Evolutionary conservation across 2,329 filamentous ascomycete species (phyloP).

Genomic region (Helminthosporium solani): DNA sequence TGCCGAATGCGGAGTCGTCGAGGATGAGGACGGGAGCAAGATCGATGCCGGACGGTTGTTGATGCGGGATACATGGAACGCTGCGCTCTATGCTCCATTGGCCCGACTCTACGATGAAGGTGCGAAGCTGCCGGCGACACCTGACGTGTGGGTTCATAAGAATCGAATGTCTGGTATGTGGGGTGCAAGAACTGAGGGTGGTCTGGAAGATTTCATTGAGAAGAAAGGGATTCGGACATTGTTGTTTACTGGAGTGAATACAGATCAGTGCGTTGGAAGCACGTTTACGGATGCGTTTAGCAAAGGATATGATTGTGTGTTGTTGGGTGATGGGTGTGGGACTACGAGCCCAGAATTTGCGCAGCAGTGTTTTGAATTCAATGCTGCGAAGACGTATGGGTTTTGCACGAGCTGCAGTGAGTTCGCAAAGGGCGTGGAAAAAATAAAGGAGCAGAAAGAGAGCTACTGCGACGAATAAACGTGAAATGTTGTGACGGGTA

Average conservation of each 20-base stretch:
- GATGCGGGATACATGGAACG: conserved; percentile 46
- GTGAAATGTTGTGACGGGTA: not conserved
- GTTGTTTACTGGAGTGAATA: conserved; percentile 47
- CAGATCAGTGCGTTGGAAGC: conserved; percentile 47
- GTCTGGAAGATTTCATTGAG: conserved; percentile 41
- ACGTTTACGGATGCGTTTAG: conserved; percentile 46
- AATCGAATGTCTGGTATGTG: conserved; percentile 46
- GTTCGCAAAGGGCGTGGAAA: conserved; percentile 27
- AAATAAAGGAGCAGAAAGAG: conserved; percentile 5
- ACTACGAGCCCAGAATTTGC: conserved; percentile 41
- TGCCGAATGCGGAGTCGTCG: conserved; percentile 22
- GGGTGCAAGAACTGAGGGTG: conserved; percentile 29
- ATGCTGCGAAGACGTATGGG: conserved; percentile 44
- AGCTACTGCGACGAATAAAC: not conserved
- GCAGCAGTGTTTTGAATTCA: conserved; percentile 44
- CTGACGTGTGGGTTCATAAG: conserved; percentile 42
- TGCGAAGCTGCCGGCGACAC: conserved; percentile 7
- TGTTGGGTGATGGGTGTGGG: conserved; percentile 45
- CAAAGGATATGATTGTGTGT: conserved; percentile 43
- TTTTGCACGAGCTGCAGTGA: conserved; percentile 42
- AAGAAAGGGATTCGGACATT: conserved; percentile 43
- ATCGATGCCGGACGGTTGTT: conserved; percentile 40
- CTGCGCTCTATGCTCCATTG: conserved; percentile 43
- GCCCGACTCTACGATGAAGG: conserved; percentile 32
- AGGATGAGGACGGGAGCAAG: conserved; percentile 20